Conservation (phyloP, 352 stramenopile genomes). For the Blastocystis hominis region DNA sequence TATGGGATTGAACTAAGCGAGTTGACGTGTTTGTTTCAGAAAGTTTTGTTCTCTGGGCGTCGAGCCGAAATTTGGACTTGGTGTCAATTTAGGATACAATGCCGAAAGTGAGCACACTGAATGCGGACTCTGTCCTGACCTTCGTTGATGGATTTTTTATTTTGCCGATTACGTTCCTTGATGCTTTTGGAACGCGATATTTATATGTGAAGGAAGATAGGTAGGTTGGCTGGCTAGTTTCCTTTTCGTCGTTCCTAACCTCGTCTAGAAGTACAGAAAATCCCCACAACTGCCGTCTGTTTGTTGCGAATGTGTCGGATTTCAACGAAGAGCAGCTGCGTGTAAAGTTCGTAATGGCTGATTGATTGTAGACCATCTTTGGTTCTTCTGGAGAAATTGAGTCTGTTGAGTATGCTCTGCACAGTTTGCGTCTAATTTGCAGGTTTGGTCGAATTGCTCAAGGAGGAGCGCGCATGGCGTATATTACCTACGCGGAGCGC, state of each 20-base stretch:
- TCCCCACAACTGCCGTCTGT: background rate
- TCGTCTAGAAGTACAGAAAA: background rate
- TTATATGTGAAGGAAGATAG: slow-evolving; percentile 34
- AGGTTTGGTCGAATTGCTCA: slow-evolving; percentile 46
- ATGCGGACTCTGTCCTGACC: background rate
- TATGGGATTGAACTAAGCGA: slow-evolving; percentile 71
- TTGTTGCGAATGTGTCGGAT: slow-evolving; percentile 3
- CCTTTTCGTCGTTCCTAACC: background rate
- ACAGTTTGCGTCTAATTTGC: background rate
- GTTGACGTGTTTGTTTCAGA: background rate
- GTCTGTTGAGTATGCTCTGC: background rate
- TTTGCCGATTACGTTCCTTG: background rate
- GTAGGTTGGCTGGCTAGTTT: background rate
- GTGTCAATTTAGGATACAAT: background rate
- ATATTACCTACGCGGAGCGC: background rate
- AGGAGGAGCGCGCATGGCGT: slow-evolving; percentile 16
- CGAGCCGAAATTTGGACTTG: no score
- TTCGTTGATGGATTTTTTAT: slow-evolving; percentile 37
- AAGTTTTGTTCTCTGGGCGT: background rate
- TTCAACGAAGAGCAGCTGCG: background rate
- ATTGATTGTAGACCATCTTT: slow-evolving; percentile 27
- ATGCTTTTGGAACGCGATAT: background rate
- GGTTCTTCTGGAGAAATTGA: slow-evolving; percentile 20
- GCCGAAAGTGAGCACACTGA: background rate
- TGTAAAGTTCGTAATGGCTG: background rate